Evolutionary conservation across 2,329 filamentous ascomycete genomes (phyloP), one percentile per base, ranked within the genome.

Genomic region (Colletotrichum aenigma): DNA sequence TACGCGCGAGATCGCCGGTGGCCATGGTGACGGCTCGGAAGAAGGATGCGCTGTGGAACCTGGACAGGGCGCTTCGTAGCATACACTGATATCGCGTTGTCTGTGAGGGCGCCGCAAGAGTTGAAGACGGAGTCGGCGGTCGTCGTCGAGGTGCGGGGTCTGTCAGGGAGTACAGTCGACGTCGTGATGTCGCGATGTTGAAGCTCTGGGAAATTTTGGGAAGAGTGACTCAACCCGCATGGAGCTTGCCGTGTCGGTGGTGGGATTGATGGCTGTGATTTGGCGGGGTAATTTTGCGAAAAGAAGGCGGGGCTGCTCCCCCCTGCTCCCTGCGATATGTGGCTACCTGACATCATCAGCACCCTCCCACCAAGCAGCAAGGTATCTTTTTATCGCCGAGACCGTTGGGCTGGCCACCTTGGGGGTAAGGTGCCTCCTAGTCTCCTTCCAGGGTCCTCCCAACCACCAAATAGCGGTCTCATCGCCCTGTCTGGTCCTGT

Each of bases 171-270:
- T 0, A 10, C 10, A 38, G 30, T 21, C 10, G 13, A 30, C 62
- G 71, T 73, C 30, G 70, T 58, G 58, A 70, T 48, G 43, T 67
- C 28, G 71, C 61, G 43, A 60, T 70, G 71, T 70, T 48, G 71
- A 70, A 58, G 66, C 71, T 65, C 43, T 62, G n/a, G 66, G 70
- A 73, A 73, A 75, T 73, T 75, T 73, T 72, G 55, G 68, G 36
- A 55, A 21, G 43, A 73, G 70, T 75, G 73, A 75, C 73, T 75
- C 73, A 75, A 75, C 73, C 64, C 64, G 48, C 43, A 74, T 68
- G 67, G 71, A 74, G 71, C 71, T 66, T 74, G 60, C 60, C 66
- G 71, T 52, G 60, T n/a, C 43, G 30, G 48, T 68, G 58, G 26
- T 68, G 34, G 38, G 13, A 67, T 70, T 74, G 71, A 70, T 65